phyloP scores from a whole-genome alignment of 805 yeast species.

The Ogataea allantospora region DNA sequence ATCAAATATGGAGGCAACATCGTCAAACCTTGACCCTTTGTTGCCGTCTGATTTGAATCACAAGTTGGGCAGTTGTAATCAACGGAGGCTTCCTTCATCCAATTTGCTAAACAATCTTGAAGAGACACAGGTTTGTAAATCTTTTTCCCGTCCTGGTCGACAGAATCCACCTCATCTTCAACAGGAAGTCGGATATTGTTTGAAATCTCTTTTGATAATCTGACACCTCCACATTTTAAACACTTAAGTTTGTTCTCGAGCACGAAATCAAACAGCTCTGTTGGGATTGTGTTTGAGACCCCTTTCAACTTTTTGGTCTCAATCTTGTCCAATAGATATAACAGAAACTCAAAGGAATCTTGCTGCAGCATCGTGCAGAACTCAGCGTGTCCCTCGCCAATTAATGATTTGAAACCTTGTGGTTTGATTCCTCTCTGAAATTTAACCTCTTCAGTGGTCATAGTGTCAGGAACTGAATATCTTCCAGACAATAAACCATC shows the following conservation, averaged over 20 bases:
- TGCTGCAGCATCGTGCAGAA: constrained; percentile 88
- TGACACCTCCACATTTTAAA: constrained; percentile 56
- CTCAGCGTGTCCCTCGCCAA: constrained; percentile 79
- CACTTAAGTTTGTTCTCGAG: constrained; percentile 64
- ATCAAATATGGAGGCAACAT: constrained; percentile 71
- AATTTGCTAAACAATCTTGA: constrained; percentile 44
- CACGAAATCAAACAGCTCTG: constrained; percentile 60
- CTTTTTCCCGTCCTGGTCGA: constrained; percentile 45
- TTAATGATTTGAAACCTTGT: constrained; percentile 64
- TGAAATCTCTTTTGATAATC: constrained; percentile 50
- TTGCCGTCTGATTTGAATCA: constrained; percentile 34
- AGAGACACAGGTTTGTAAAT: constrained; percentile 50
- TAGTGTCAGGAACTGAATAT: constrained; percentile 59
- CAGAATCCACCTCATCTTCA: constrained; percentile 37
- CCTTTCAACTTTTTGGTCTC: constrained; percentile 43
- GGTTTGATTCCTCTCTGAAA: constrained; percentile 82
- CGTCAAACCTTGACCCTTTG: constrained; percentile 48
- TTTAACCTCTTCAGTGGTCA: constrained; percentile 38
- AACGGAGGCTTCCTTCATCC: constrained; percentile 49
- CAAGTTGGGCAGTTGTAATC: constrained; percentile 67
- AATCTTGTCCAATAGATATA: constrained; percentile 61
- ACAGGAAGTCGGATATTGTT: constrained; percentile 68
- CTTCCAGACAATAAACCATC: constrained; percentile 78
- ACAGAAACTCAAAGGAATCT: constrained; percentile 89
- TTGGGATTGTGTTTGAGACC: constrained; percentile 40